A percentile compares a stretch with the other conserved stretches of the same genome.
These are phyloP conservation scores for Trametes coccinea DNA, from an alignment of 768 basidiomycete species.

Conservation along the genomic window DNA sequence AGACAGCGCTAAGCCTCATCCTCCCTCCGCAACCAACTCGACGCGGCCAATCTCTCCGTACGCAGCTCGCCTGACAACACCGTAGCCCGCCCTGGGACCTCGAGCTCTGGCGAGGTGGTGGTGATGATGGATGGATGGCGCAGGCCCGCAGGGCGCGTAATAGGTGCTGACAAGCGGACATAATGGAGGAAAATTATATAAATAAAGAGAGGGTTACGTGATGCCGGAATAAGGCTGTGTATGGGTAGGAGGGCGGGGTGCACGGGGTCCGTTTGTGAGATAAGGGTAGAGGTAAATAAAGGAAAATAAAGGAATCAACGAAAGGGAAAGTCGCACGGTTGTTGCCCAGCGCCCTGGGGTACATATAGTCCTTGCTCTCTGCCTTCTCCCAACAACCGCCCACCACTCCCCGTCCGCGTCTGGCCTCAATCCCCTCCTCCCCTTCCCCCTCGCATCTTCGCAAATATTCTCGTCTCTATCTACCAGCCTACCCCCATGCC, in stretches of 20 bases:
- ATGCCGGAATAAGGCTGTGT: constrained; percentile 13
- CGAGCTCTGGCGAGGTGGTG: neutral
- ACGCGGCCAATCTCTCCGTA: constrained; percentile 1
- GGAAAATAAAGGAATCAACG: constrained; percentile 23
- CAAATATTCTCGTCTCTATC: constrained; percentile 12
- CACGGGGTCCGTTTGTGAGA: constrained; percentile 12
- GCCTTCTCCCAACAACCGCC: constrained; percentile 25
- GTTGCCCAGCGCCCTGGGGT: constrained; percentile 30
- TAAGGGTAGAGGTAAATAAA: constrained; percentile 17
- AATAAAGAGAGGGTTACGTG: constrained; percentile 12
- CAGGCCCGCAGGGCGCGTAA: neutral
- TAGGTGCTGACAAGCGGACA: constrained; percentile 7
- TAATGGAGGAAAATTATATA: neutral
- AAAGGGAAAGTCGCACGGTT: constrained; percentile 26
- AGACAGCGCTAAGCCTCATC: neutral
- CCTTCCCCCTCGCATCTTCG: neutral
- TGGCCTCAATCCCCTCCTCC: constrained; percentile 1
- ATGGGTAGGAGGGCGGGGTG: constrained; percentile 13
- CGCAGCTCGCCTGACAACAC: constrained; percentile 1
- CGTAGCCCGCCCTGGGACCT: too few species aligned
- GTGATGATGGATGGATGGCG: too few species aligned
- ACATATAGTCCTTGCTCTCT: constrained; percentile 40
- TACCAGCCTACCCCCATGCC: constrained; percentile 32
- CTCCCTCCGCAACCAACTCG: neutral
- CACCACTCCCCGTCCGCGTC: constrained; percentile 26